Conservation (phyloP, 768 basidiomycete genomes). For the Suillus ampliporus region DNA sequence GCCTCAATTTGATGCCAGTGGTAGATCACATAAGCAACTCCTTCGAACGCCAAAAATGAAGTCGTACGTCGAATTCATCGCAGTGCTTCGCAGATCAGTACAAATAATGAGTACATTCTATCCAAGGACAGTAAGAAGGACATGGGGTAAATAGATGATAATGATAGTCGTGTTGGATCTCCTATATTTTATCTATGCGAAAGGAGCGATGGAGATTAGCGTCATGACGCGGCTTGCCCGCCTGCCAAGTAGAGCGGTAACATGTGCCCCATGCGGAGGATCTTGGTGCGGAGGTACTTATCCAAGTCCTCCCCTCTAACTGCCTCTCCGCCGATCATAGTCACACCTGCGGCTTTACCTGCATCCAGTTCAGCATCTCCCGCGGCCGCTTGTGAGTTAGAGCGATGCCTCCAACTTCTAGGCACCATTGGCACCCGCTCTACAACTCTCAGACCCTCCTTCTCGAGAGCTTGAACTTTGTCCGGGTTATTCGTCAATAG, state of each 20-base stretch:
- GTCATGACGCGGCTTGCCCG: background rate
- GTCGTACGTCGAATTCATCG: background rate
- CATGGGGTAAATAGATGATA: constrained; percentile 7
- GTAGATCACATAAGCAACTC: constrained; percentile 4
- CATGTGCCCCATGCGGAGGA: constrained; percentile 97
- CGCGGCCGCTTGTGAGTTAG: constrained; percentile 15
- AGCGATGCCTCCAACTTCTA: constrained; percentile 68
- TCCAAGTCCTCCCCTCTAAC: constrained; percentile 88
- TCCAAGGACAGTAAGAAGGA: constrained; percentile 2
- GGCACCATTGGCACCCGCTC: constrained; percentile 97
- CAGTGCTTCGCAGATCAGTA: background rate
- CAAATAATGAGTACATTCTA: background rate
- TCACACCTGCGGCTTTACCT: constrained; percentile 63
- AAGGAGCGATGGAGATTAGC: background rate
- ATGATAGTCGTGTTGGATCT: background rate
- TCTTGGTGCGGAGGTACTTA: constrained; percentile 94
- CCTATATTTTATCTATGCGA: background rate
- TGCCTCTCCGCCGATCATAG: constrained; percentile 79
- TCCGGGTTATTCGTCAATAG: constrained; percentile 98
- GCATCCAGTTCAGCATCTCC: constrained; percentile 29
- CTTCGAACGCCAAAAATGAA: background rate
- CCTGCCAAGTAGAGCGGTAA: constrained; percentile 51
- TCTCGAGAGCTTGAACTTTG: constrained; percentile 87
- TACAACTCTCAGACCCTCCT: constrained; percentile 76
- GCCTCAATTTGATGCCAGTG: background rate